Base-by-base conservation (phyloP, 2,329 filamentous ascomycete genomes). In the Paecilomyces formosus region DNA sequence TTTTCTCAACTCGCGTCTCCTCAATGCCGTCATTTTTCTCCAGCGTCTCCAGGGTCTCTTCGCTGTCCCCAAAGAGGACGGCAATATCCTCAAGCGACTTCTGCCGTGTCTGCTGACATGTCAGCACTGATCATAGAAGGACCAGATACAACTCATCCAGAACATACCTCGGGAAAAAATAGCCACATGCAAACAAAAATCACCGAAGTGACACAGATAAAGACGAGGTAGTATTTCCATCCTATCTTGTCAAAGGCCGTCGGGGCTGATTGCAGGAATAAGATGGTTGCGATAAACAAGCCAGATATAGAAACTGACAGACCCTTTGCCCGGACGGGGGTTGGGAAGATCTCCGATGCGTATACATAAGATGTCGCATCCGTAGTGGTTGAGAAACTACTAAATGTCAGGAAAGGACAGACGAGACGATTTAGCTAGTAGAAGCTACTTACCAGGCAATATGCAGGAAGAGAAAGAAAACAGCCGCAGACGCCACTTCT, bases 341-440 rank as follows among this genome's bases (percentile, higher is more conserved):
- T 65, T 4, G 65, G 65, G 53, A 65, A 65, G 57, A 68, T 63
- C 54, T 68, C 65, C 2, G 58, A 56, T 6, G 58, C 50, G 45
- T 63, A 65, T 12, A 66, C 55, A 53, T 61, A 66, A 26, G 55
- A 57, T 1, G 64, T 57, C 9, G 58, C 62, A 52, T 66, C 64
- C 15, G 65, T 30, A n/a, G 56, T 65, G 13, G 53, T 12, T 3
- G 33, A 58, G 49, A 58, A 58, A 45, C 51, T 28, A 26, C 3
- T n/a, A 26, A 26, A 26, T 26, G 24, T 26, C 24, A 26, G 24
- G 24, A 26, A 6, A 26, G 3, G 24, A 26, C 3, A 26, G 18
- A 45, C 15, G 3, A 9, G n/a, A 45, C 1, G 15, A 45, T 18
- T n/a, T 45, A 45, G 6, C 15, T 45, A 8, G n/a, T 3, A 21